These are phyloP conservation scores for Miamiensis avidus DNA, from an alignment of 169 alveolate genomes.

Conservation along the genomic window DNA sequence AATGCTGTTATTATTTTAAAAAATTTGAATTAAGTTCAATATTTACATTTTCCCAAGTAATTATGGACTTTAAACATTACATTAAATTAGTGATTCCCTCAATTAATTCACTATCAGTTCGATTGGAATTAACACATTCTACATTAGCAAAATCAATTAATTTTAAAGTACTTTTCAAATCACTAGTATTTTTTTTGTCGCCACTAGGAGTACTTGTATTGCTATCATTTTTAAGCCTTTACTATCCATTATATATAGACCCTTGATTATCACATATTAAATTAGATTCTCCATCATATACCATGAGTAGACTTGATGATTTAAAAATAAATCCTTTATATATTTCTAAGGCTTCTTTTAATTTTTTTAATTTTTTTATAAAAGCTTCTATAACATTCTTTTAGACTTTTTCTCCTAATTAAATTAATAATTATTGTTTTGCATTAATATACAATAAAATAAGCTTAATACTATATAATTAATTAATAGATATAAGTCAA, in stretches of 20 bases:
- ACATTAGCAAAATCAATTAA: not conserved
- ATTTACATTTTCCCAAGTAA: not conserved
- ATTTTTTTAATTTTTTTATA: constrained; percentile 1
- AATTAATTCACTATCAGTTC: not conserved
- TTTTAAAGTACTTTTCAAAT: too few species aligned
- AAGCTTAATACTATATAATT: too few species aligned
- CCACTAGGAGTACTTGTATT: not conserved
- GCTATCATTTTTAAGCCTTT: not conserved
- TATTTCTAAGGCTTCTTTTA: constrained; percentile 5
- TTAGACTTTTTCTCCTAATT: constrained; percentile 8
- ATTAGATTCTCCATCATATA: constrained; percentile 3
- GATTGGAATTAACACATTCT: not conserved
- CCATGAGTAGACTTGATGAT: constrained; percentile 10
- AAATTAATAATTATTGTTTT: not conserved
- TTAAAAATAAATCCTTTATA: constrained; percentile 17
- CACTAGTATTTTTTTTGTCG: not conserved
- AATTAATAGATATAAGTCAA: too few species aligned
- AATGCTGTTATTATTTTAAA: too few species aligned
- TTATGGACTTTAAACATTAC: not conserved
- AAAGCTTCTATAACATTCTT: not conserved
- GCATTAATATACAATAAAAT: not conserved
- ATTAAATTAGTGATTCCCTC: not conserved
- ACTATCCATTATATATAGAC: not conserved
- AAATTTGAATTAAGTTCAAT: not conserved
- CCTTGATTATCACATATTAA: too few species aligned